Base-by-base conservation (phyloP, 129 eudicot genomes). In the Saussurea involucrata region DNA sequence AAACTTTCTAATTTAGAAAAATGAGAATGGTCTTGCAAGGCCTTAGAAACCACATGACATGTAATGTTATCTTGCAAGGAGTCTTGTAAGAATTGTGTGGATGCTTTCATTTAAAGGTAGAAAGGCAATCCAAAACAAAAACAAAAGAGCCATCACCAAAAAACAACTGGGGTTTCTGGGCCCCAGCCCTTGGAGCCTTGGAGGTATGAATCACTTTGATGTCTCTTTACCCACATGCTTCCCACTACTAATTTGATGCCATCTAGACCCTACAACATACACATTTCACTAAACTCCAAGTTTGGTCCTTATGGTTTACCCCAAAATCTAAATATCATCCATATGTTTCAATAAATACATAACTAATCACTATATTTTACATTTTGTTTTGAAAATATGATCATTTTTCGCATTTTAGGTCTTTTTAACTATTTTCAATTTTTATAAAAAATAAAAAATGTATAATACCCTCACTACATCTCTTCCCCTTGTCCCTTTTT, bases 191-290 rank as follows among this genome's bases (percentile, higher is more conserved):
- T 36, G 66, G 42, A 66, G 5, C 58, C 12, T 57, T 36, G 66
- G 42, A 66, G 5, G 72, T 46, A 66, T 66, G 44, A 55, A 64
- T 67, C 71, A 69, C 67, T 8, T 66, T 73, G 75, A 60, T 64
- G 75, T 69, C 66, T 68, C 55, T 68, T 68, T 66, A 72, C 66
- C 72, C 85, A 82, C 82, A 77, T 77, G 86, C 71, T 61, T 55
- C 63, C 86, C 86, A 82, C 75, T 71, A 63, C 32, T 60, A 17
- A 71, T 36, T 32, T 72, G 86, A 77, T 76, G 77, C 73, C 31
- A 55, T 1, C 15, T 61, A 81, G 58, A 44, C 36, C 81, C 78
- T 12, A 69, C 78, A 64, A 65, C 75, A 65, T 18, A 10, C 33
- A 20, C 20, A 8, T 68, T 68, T 68, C 24, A 53, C 21, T 53